Conservation (phyloP, 2,329 filamentous ascomycete species). For the Colletotrichum costaricense region DNA sequence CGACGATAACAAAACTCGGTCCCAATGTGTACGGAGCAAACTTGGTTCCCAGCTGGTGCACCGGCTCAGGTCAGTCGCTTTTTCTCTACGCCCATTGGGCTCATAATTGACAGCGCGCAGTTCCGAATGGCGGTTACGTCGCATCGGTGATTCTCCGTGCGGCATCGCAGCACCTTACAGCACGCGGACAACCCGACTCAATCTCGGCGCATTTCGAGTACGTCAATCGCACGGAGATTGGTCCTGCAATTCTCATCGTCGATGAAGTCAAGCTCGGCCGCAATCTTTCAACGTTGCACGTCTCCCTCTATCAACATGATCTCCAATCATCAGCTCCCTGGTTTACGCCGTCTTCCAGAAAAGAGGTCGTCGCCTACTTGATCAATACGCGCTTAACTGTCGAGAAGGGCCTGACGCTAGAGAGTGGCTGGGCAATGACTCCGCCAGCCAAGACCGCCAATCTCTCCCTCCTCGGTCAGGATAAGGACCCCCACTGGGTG, state of each 20-base stretch:
- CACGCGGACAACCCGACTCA: slow-evolving; percentile 49
- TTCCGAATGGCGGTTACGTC: slow-evolving; percentile 60
- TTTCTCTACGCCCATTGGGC: background rate
- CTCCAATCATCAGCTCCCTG: slow-evolving; percentile 48
- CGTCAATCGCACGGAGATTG: slow-evolving; percentile 50
- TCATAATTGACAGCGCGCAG: slow-evolving; percentile 36
- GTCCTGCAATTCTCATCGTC: slow-evolving; percentile 51
- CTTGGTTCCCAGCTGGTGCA: slow-evolving; percentile 39
- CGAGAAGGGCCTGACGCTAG: slow-evolving; percentile 43
- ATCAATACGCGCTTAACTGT: slow-evolving; percentile 48
- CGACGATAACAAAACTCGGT: slow-evolving; percentile 37
- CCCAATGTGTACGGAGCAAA: slow-evolving; percentile 39
- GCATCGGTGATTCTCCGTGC: slow-evolving; percentile 52
- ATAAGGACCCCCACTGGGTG: slow-evolving; percentile 45
- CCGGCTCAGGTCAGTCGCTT: slow-evolving; percentile 35
- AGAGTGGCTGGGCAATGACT: slow-evolving; percentile 26
- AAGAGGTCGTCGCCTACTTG: slow-evolving; percentile 51
- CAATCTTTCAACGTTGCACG: slow-evolving; percentile 53
- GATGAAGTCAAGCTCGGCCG: slow-evolving; percentile 55
- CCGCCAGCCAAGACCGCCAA: slow-evolving; percentile 39
- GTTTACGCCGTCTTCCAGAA: slow-evolving; percentile 46
- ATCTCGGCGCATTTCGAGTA: slow-evolving; percentile 55
- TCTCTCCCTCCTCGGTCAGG: slow-evolving; percentile 39
- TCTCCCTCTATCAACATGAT: slow-evolving; percentile 53
- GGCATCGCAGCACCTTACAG: slow-evolving; percentile 47